These are phyloP conservation scores for Magnusiomyces tetraspermus DNA, from an alignment of 1,139 yeast genomes.

Conservation along the genomic window DNA sequence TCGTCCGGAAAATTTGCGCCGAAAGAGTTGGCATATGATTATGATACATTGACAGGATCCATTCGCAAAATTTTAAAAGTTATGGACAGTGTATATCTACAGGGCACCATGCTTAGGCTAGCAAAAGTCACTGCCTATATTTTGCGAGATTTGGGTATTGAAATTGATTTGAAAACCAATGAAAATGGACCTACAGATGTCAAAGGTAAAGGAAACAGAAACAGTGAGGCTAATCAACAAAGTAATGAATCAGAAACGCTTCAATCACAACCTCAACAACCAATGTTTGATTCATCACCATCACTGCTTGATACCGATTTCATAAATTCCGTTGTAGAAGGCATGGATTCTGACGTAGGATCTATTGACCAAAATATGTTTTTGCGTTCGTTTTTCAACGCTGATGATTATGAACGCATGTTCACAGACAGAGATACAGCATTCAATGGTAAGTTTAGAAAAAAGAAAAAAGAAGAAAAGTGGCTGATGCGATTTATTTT, in stretches of 20 bases:
- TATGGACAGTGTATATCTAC: slow-evolving; percentile 13
- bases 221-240: neutral
- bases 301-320: neutral
- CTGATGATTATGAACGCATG: slow-evolving; percentile 5
- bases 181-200: neutral
- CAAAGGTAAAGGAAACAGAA: neutral
- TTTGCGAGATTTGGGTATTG: slow-evolving; percentile 11
- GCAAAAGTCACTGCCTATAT: slow-evolving; percentile 14
- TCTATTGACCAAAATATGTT: neutral
- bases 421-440: neutral
- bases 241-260: neutral
- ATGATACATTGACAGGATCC: slow-evolving; percentile 8
- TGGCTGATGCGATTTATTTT: no score
- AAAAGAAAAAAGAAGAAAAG: no score
- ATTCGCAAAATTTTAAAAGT: slow-evolving; percentile 10
- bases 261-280: neutral
- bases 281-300: neutral
- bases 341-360: neutral
- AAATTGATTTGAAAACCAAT: neutral
- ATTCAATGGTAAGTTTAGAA: neutral
- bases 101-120: slow-evolving; percentile 14
- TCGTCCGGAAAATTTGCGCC: slow-evolving; percentile 12
- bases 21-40: slow-evolving; percentile 9
- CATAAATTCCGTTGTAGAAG: neutral
- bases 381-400: slow-evolving; percentile 2